Evolutionary conservation across 257 asterid species (phyloP), one percentile per base, ranked within the genome.

Genomic region (Petrea volubilis): DNA sequence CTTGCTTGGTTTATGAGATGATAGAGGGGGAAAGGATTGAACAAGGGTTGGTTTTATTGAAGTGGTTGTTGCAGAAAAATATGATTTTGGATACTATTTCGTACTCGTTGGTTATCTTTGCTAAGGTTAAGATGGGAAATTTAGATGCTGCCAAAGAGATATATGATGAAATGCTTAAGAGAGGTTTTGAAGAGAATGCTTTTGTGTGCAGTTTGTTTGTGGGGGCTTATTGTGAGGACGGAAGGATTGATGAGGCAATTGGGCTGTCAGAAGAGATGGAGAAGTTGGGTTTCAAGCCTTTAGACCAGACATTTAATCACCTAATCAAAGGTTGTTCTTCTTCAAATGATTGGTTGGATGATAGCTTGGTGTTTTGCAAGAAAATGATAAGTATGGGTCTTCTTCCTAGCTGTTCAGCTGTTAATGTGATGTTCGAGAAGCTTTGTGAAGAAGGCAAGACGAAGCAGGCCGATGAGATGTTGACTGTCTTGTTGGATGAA

Each of bases 141-240:
- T 25, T 90, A 78, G 86, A 78, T 63, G 75, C 80, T 3, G 96
- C 96, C 18, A 70, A 70, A 83, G 78, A 82, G 69, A 78, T 81
- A 43, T 84, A 78, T 43, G 86, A 82, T 10, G 94, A 84, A 74
- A 75, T 92, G 97, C 81, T 81, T 51, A 88, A 81, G 46, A 85
- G 97, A 72, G 96, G 98, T 34, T 90, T 92, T 57, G 67, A 73
- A 40, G 90, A 86, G 64, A 92, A 90, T 75, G 82, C 89, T 53
- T 82, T 90, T 53, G 85, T 86, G 46, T 81, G 81, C 44, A 81
- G 85, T 75, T 71, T 79, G 33, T 86, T 90, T 59, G 57, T 90
- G 53, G 82, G 72, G 71, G 84, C 80, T 5, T 85, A 81, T 64
- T 83, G 95, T 52, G 81, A 82, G 20, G 79, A 74, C 57, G 87